A percentile compares a stretch with the other conserved stretches of the same genome.
Evolutionary conservation across 352 stramenopile genomes (phyloP).

Genomic region (Pythium phragmiticola): DNA sequence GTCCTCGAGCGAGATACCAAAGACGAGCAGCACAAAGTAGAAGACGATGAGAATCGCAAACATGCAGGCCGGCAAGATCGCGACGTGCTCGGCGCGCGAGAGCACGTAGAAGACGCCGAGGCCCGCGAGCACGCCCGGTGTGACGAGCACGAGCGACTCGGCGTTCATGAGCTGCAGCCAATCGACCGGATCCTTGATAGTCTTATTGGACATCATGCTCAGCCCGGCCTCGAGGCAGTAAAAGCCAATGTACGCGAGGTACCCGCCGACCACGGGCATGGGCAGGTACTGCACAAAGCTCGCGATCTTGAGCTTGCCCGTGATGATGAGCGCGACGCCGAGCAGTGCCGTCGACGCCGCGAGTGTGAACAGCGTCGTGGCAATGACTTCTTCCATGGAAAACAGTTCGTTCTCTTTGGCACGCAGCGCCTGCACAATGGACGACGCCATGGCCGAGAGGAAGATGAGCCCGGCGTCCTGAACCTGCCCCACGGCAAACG

Average conservation of each 20-base stretch:
- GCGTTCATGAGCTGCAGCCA: slow-evolving; percentile 79
- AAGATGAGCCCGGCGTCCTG: slow-evolving; percentile 99
- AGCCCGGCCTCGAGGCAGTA: slow-evolving; percentile 83
- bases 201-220: slow-evolving; percentile 88
- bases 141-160: slow-evolving; percentile 80
- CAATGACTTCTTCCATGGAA: slow-evolving; percentile 82
- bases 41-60: slow-evolving; percentile 84
- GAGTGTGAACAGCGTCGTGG: slow-evolving; percentile 94
- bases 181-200: slow-evolving; percentile 87
- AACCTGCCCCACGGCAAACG: slow-evolving; percentile 97
- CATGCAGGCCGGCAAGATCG: slow-evolving; percentile 88
- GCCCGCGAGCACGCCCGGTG: slow-evolving; percentile 83
- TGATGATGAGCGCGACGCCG: slow-evolving; percentile 92
- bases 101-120: slow-evolving; percentile 84
- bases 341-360: slow-evolving; percentile 90
- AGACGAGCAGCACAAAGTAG: slow-evolving; percentile 76
- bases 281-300: slow-evolving; percentile 97
- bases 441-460: slow-evolving; percentile 93
- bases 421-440: slow-evolving; percentile 80
- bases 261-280: slow-evolving; percentile 96
- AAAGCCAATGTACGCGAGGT: slow-evolving; percentile 97
- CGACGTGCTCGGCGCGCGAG: slow-evolving; percentile 77
- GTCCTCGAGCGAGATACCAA: slow-evolving; percentile 81
- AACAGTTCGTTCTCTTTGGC: slow-evolving; percentile 57
- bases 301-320: slow-evolving; percentile 94